Conservation (phyloP, 805 yeast genomes). For the Citeromyces matritensis region DNA sequence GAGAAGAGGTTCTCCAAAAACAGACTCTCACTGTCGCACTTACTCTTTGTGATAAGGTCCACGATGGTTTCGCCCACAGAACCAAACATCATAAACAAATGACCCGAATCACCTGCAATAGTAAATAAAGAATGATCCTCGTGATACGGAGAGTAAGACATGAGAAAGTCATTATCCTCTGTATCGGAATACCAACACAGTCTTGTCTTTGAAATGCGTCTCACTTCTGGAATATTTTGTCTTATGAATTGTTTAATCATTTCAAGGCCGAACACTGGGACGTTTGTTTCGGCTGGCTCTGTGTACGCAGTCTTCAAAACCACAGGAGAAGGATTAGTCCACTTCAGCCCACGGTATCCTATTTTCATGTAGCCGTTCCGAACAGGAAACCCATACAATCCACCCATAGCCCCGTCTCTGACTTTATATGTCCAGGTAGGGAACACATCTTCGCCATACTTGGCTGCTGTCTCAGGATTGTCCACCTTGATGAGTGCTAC, state of each 20-base stretch:
- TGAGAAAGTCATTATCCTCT: constrained; percentile 16
- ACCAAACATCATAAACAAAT: constrained; percentile 21
- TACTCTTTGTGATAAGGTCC: constrained; percentile 5
- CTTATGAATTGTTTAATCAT: constrained; percentile 10
- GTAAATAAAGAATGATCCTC: constrained; percentile 13
- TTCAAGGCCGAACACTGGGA: constrained; percentile 13
- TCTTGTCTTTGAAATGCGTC: constrained; percentile 9
- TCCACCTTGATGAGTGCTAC: constrained; percentile 11
- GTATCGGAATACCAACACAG: constrained; percentile 21
- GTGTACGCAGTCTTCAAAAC: constrained; percentile 13
- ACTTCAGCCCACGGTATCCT: constrained; percentile 15
- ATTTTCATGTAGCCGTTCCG: constrained; percentile 13
- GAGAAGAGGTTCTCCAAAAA: constrained; percentile 9
- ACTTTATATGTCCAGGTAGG: constrained; percentile 15
- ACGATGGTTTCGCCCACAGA: constrained; percentile 13
- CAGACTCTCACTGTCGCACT: constrained; percentile 4
- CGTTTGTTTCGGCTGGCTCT: constrained; percentile 8
- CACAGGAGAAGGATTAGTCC: constrained; percentile 11
- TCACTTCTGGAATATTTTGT: constrained; percentile 12
- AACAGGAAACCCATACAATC: constrained; percentile 15
- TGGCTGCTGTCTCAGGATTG: constrained; percentile 6
- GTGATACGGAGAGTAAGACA: constrained; percentile 16
- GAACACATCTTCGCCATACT: constrained; percentile 8
- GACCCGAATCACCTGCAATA: constrained; percentile 23
- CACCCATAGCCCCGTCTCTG: constrained; percentile 15